Evolutionary conservation across 75 land plant genomes (phyloP), one percentile per base, ranked within the genome.

Genomic region (Sequoia sempervirens): DNA sequence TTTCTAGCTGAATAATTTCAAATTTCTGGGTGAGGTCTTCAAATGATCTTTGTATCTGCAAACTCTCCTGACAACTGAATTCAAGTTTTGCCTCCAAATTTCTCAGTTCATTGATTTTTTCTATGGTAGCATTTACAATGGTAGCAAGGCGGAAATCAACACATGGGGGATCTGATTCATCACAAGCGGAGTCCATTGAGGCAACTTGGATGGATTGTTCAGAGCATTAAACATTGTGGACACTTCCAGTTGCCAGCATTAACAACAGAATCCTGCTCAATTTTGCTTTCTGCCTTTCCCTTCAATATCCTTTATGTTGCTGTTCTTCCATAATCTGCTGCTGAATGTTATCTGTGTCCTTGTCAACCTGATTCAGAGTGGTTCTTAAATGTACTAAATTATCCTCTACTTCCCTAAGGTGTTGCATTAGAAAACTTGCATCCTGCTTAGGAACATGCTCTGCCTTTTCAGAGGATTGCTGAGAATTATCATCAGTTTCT

Each of bases 161-260:
- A 86, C 82, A 87, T 34, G 80, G 45, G 13, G n/a, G 68, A 75
- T 52, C 40, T 52, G 81, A 52, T 53, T 52, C 64, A 61, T 61
- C 66, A 26, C 38, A 30, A 47, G 40, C 23, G 56, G 34, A 50
- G 23, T 82, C 5, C 4, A 3, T 20, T 4, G 72, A 5, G 45
- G 80, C 28, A 26, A 66, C 34, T 14, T 84, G 79, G 41, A 69
- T 75, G 30, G 30, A 83, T 73, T 54, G 53, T 12, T 85, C 83
- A 93, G 93, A 64, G 82, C 84, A 52, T 80, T 56, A 84, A 75
- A 41, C 85, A n/a, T n/a, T n/a, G n/a, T n/a, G n/a, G n/a, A n/a
- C n/a, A n/a, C n/a, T n/a, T n/a, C n/a, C n/a, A n/a, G n/a, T n/a
- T n/a, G n/a, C n/a, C n/a, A n/a, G n/a, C n/a, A n/a, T n/a, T n/a